Evolutionary conservation across 768 basidiomycete species (phyloP).

Genomic region (Serendipita indica): DNA sequence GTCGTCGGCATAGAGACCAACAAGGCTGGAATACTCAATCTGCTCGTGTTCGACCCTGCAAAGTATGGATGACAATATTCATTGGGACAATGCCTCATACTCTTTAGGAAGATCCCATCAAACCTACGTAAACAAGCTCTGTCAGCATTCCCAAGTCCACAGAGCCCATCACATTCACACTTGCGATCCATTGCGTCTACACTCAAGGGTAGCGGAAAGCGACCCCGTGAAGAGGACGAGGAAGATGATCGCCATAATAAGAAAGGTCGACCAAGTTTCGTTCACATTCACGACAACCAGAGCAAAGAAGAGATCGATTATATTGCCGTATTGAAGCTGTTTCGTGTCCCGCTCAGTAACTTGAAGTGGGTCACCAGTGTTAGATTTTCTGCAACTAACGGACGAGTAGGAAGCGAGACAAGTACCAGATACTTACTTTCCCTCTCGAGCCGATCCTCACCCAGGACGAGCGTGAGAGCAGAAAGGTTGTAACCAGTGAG

Average conservation of each 20-base stretch:
- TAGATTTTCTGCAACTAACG: neutral
- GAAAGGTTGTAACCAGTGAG: conserved; percentile 42
- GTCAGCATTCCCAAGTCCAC: neutral
- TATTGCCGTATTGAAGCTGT: conserved; percentile 29
- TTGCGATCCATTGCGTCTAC: neutral
- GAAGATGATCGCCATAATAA: conserved; percentile 13
- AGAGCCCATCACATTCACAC: neutral
- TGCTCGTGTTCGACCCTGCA: conserved; percentile 69
- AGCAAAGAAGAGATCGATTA: conserved; percentile 18
- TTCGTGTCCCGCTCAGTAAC: conserved; percentile 31
- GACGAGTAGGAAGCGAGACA: conserved; percentile 32
- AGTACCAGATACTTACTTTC: conserved; percentile 77
- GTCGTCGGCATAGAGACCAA: conserved; percentile 71
- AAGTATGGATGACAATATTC: conserved; percentile 26
- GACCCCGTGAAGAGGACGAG: conserved; percentile 15
- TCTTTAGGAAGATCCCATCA: neutral
- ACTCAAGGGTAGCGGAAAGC: neutral
- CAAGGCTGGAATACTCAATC: conserved; percentile 39
- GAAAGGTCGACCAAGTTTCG: neutral
- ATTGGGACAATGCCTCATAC: neutral
- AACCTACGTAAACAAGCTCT: neutral
- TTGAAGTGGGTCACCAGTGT: conserved; percentile 28
- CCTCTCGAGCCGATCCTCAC: conserved; percentile 51
- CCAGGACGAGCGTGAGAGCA: conserved; percentile 32
- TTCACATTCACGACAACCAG: conserved; percentile 3